phyloP scores from a whole-genome alignment of 2,329 filamentous ascomycete species.

The Cladosporium oxysporum region DNA sequence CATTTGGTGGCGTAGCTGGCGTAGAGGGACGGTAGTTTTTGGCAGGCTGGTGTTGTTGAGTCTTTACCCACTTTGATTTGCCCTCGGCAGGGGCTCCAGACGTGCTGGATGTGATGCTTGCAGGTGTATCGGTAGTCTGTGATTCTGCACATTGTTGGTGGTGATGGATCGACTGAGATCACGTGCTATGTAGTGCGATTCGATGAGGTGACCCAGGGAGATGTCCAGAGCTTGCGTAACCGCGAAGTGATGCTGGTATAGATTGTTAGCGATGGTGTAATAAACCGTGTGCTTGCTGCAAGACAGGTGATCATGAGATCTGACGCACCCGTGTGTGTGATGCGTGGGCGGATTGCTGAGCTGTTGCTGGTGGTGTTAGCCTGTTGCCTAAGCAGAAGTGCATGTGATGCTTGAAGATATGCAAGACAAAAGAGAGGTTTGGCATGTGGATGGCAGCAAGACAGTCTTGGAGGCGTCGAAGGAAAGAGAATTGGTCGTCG shows the following conservation, averaged over 20 bases:
- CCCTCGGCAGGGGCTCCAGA: slow-evolving; percentile 11
- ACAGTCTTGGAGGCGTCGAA: not conserved
- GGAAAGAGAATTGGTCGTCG: not conserved
- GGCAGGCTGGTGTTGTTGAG: not conserved
- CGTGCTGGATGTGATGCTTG: slow-evolving; percentile 1
- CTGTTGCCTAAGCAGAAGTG: not conserved
- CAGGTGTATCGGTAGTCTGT: not conserved
- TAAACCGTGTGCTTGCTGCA: not conserved
- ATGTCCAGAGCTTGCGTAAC: not conserved
- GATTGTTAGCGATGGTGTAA: not conserved
- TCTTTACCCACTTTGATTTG: not conserved
- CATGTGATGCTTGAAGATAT: slow-evolving; percentile 2
- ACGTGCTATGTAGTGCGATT: not conserved
- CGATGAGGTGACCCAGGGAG: not conserved
- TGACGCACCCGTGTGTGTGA: slow-evolving; percentile 7
- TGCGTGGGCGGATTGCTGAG: not conserved
- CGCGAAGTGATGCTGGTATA: not conserved
- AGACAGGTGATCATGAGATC: not conserved
- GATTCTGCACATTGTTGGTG: slow-evolving; percentile 15
- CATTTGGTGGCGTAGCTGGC: not conserved
- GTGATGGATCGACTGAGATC: not conserved
- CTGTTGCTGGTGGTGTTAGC: not conserved
- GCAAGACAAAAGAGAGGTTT: not conserved
- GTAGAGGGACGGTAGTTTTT: not conserved
- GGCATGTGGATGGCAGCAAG: not conserved